Conservation (phyloP, 176 grass and related monocot genomes). For the Rhynchospora pubera region DNA sequence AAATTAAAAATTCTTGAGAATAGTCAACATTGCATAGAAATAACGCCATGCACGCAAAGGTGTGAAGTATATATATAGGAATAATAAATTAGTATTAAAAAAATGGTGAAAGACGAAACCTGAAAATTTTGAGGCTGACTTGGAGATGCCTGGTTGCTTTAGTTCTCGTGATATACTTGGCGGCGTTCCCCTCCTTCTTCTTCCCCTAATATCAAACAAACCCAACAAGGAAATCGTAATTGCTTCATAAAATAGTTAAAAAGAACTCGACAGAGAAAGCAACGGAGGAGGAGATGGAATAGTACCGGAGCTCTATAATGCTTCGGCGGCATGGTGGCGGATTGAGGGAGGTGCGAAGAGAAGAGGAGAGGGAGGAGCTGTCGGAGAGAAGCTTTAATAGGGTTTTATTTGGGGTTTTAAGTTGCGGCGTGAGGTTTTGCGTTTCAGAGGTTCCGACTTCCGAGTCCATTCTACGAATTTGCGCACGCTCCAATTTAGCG, state of each 20-base stretch:
- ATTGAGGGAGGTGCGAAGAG: not conserved
- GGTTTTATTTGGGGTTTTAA: not conserved
- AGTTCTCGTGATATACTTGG: constrained; percentile 91
- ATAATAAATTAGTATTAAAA: not conserved
- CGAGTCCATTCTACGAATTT: too few species aligned
- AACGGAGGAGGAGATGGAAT: not conserved
- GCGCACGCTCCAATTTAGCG: too few species aligned
- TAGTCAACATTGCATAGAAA: not conserved
- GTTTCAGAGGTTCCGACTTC: too few species aligned
- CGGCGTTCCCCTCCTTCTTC: constrained; percentile 96
- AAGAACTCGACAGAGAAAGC: too few species aligned
- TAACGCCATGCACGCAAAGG: not conserved
- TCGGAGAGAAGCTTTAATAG: not conserved
- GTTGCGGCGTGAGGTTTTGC: not conserved
- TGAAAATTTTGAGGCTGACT: constrained; percentile 64
- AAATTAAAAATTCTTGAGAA: not conserved
- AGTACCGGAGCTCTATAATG: constrained; percentile 81
- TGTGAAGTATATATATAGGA: too few species aligned
- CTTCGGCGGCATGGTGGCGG: constrained; percentile 70
- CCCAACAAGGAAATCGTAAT: not conserved
- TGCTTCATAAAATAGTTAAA: too few species aligned
- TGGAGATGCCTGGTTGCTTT: constrained; percentile 82
- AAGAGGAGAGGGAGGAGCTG: not conserved
- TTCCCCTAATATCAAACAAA: constrained; percentile 48
- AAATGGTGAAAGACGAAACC: constrained; percentile 27